Evolutionary conservation across 2,329 filamentous ascomycete species (phyloP).

Genomic region (Xylaria sp.): DNA sequence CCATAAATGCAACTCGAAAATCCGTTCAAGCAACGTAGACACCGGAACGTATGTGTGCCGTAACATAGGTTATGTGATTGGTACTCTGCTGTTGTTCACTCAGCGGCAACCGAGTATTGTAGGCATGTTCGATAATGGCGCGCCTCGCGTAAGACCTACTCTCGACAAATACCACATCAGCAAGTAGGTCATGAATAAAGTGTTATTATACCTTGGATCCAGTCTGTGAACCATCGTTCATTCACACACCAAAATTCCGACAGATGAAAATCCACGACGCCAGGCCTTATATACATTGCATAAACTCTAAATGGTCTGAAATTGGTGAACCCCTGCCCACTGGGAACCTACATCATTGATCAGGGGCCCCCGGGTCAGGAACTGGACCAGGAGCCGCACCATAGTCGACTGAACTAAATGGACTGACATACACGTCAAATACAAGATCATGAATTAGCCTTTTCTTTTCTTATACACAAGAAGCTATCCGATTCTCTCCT

Average conservation of each 20-base stretch:
- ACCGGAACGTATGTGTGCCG: no score
- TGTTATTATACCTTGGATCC: background rate
- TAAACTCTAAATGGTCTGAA: conserved; percentile 4
- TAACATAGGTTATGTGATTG: background rate
- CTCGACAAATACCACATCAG: background rate
- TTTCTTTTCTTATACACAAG: conserved; percentile 21
- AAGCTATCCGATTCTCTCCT: conserved; percentile 18
- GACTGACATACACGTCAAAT: background rate
- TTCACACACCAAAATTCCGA: background rate
- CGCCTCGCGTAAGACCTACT: no score
- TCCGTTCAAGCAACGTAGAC: background rate
- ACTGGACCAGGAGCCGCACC: background rate
- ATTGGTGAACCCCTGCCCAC: background rate
- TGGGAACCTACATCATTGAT: background rate
- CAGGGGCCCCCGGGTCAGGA: background rate
- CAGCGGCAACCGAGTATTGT: background rate
- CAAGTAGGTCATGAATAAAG: background rate
- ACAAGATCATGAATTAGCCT: conserved; percentile 5
- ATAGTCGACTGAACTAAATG: background rate
- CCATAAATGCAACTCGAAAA: conserved; percentile 4
- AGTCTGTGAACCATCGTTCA: background rate
- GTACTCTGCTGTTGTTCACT: background rate
- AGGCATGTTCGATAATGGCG: background rate
- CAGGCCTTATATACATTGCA: conserved; percentile 21
- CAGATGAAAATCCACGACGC: conserved; percentile 13